Base-by-base conservation (phyloP, 2,329 filamentous ascomycete genomes). In the Grosmannia penicillata region DNA sequence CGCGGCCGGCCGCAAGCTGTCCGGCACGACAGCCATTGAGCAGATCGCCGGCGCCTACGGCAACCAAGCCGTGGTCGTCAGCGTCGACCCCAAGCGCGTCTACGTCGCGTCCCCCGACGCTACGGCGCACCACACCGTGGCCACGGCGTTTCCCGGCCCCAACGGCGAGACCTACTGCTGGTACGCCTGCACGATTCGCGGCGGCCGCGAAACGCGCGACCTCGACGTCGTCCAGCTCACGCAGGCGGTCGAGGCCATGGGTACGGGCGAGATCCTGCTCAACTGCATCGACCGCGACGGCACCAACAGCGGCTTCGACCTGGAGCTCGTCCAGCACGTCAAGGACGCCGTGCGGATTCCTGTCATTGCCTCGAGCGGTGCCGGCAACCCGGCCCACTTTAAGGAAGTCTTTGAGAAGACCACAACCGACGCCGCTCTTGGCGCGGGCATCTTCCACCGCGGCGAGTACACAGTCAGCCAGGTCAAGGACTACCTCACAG, bases 261-360 rank as follows among this genome's bases (percentile, higher is more conserved):
- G 91, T 38, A 74, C 82, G 2, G 91, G 91, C 40, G 91, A 98
- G 66, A 82, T 98, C 42, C 64, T 98, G 37, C 73, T 98, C 40
- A 98, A 98, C 62, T 95, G 87, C 65, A 98, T 98, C 52, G 91
- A 98, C 65, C 84, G 82, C 55, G 91, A 98, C 57, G 91, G 91
- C 38, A 91, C 83, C 40, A 95, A 93, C 61, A 82, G 75, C 49
- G 91, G 91, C 1, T 98, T 95, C 55, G 91, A 98, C 58, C 67
- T 94, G 9, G 91, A 96, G 63, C 68, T 98, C 39, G 84, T 98
- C 51, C 63, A 71, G 36, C 82, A 87, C 54, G 89, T 96, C 43
- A 98, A 98, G 62, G 64, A 55, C n/a, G 75, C 82, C 15, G 72
- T 94, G 46, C 81, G 70, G 53, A 95, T 98, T 47, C 91, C 91